Percentiles rank a stretch among this genome's conserved stretches.
These are phyloP conservation scores for Aphanomyces astaci DNA, from an alignment of 352 stramenopile species.

Conservation along the genomic window DNA sequence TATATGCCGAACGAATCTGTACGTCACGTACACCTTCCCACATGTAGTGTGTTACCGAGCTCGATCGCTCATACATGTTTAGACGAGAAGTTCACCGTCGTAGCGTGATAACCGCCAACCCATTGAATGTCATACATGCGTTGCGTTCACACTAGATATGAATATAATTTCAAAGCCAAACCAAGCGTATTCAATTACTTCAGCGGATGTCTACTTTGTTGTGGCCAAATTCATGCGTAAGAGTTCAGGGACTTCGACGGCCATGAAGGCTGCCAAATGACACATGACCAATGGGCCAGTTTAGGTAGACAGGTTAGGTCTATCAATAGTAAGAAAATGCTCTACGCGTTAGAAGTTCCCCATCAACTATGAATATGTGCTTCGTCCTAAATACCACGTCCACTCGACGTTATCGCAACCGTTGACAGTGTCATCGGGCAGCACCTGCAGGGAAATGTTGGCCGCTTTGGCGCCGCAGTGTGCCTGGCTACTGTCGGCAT, in stretches of 20 bases:
- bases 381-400: background rate
- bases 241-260: too few species aligned
- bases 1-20: slow-evolving; percentile 70
- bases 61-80: background rate
- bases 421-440: background rate
- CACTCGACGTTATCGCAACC: background rate
- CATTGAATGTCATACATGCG: background rate
- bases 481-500: background rate
- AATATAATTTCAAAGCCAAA: too few species aligned
- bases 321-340: too few species aligned
- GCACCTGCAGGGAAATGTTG: background rate
- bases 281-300: too few species aligned
- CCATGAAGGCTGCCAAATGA: too few species aligned
- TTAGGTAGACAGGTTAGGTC: too few species aligned
- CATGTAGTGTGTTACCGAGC: background rate
- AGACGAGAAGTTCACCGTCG: slow-evolving; percentile 18
- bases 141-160: too few species aligned
- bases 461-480: background rate
- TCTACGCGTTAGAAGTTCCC: too few species aligned
- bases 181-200: too few species aligned
- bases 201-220: too few species aligned
- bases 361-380: too few species aligned
- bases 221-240: too few species aligned
- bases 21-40: slow-evolving; percentile 7
- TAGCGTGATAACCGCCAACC: background rate